Evolutionary conservation across 805 yeast genomes (phyloP), one percentile per base, ranked within the genome.

Genomic region (Zygotorulaspora florentina): DNA sequence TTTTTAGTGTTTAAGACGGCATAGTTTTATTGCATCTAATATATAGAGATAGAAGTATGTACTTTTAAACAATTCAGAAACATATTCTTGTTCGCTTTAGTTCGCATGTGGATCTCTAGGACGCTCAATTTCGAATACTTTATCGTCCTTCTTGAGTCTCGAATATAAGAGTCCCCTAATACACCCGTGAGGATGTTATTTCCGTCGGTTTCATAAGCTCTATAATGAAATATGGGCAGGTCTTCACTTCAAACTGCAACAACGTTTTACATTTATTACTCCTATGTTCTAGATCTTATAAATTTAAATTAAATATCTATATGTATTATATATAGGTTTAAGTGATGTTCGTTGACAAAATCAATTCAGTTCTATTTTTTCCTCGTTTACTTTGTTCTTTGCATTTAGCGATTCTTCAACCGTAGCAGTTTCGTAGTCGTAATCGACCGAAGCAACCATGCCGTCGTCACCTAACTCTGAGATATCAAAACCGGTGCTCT

Each of bases 1-100:
- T 75, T 83, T 54, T 68, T 85, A 50, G 70, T 82, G 8, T 85
- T 85, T 67, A 85, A 81, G 66, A 83, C 87, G 39, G 78, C 83
- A 30, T 81, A 65, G 56, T 25, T 25, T 15, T 12, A 15, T 30
- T 25, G 15, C 28, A 18, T 31, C 10, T 17, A 17, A n/a, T 29
- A 31, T 40, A 40, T 40, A 25, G 12, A 12, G 15, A 40, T 40
- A 25, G 12, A 12, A 35, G 20, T 38, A 7, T 38, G 33, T 38
- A 27, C 12, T 13, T 17, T 26, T 18, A 20, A 7, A 20, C 25
- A 20, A 20, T 7, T 20, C 7, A 20, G n/a, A 20, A 20, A 20
- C 25, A 20, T 20, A 7, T 20, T 7, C 25, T 5, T 20, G 25
- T 20, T 20, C 25, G 25, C 25, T 7, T 20, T 20, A 20, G 25